phyloP scores from a whole-genome alignment of 768 basidiomycete genomes.

The Cyclocybe cylindracea region DNA sequence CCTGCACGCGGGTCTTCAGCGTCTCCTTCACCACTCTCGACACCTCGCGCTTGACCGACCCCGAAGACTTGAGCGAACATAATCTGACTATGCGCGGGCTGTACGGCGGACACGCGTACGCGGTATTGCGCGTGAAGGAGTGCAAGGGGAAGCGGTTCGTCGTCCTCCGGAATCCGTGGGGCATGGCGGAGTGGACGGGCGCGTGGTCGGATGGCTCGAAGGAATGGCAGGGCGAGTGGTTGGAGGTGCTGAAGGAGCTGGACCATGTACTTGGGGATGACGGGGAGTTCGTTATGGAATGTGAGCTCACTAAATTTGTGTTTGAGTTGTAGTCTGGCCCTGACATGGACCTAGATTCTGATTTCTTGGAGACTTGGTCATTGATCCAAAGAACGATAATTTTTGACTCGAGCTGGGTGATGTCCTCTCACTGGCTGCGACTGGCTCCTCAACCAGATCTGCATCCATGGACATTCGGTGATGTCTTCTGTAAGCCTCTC shows the following conservation, averaged over 20 bases:
- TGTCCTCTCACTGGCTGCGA: conserved; percentile 43
- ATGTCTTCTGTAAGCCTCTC: conserved; percentile 41
- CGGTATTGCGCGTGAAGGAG: conserved; percentile 42
- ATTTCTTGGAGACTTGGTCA: conserved; percentile 40
- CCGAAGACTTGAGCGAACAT: background rate
- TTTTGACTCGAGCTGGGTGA: conserved; percentile 42
- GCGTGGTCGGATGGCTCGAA: conserved; percentile 45
- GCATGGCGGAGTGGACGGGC: conserved; percentile 41
- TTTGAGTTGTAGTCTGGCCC: background rate
- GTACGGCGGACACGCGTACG: conserved; percentile 39
- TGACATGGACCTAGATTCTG: conserved; percentile 22
- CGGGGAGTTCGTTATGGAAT: conserved; percentile 49
- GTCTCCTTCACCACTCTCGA: conserved; percentile 37
- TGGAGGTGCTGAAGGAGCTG: conserved; percentile 32
- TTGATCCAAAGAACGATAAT: conserved; percentile 38
- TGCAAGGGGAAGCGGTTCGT: conserved; percentile 44
- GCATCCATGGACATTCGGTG: conserved; percentile 46
- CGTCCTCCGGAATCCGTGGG: conserved; percentile 49
- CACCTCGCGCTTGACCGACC: background rate
- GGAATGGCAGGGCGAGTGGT: conserved; percentile 46
- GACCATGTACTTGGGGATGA: conserved; percentile 40
- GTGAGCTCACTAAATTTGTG: conserved; percentile 21
- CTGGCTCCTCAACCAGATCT: conserved; percentile 32
- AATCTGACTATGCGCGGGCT: conserved; percentile 26
- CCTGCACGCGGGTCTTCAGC: conserved; percentile 42